Percentiles rank a stretch among this genome's conserved stretches.
Conservation (phyloP, 2,329 filamentous ascomycete species). For the Fonsecaea pugnacius region DNA sequence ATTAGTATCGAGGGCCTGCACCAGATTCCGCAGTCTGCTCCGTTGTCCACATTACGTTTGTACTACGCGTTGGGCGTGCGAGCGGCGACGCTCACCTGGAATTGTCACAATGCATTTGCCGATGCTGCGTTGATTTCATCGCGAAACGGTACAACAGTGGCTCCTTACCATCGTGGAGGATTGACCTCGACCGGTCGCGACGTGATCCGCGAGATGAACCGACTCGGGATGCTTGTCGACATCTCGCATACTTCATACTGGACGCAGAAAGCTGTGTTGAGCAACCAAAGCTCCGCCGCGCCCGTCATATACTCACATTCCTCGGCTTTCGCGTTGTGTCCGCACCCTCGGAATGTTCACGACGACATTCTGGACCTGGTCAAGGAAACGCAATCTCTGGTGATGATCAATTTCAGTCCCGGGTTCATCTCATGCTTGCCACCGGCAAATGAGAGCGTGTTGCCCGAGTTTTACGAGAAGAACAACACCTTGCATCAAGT, state of each 20-base stretch:
- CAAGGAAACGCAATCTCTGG: slow-evolving; percentile 71
- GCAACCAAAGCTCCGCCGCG: slow-evolving; percentile 53
- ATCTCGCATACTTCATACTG: slow-evolving; percentile 77
- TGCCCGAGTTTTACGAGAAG: slow-evolving; percentile 69
- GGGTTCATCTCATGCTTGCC: slow-evolving; percentile 78
- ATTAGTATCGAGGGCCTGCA: slow-evolving; percentile 86
- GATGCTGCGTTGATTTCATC: slow-evolving; percentile 72
- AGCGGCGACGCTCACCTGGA: slow-evolving; percentile 88
- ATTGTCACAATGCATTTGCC: slow-evolving; percentile 88
- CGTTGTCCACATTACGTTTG: slow-evolving; percentile 71
- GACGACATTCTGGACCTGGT: slow-evolving; percentile 81
- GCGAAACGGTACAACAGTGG: slow-evolving; percentile 42
- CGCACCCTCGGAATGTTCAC: slow-evolving; percentile 87
- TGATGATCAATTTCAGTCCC: slow-evolving; percentile 90
- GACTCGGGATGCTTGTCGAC: slow-evolving; percentile 92
- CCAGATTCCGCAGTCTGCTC: slow-evolving; percentile 79
- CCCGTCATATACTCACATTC: slow-evolving; percentile 91
- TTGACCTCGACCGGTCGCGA: slow-evolving; percentile 71
- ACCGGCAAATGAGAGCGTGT: slow-evolving; percentile 61
- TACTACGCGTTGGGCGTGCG: slow-evolving; percentile 80
- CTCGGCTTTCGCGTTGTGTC: slow-evolving; percentile 77
- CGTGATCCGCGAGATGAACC: slow-evolving; percentile 87
- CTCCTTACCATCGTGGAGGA: slow-evolving; percentile 59
- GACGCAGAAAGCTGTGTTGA: slow-evolving; percentile 82
- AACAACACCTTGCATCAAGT: slow-evolving; percentile 78